Conservation (phyloP, 495 filamentous ascomycete genomes). For the Penicillium cataractarum region DNA sequence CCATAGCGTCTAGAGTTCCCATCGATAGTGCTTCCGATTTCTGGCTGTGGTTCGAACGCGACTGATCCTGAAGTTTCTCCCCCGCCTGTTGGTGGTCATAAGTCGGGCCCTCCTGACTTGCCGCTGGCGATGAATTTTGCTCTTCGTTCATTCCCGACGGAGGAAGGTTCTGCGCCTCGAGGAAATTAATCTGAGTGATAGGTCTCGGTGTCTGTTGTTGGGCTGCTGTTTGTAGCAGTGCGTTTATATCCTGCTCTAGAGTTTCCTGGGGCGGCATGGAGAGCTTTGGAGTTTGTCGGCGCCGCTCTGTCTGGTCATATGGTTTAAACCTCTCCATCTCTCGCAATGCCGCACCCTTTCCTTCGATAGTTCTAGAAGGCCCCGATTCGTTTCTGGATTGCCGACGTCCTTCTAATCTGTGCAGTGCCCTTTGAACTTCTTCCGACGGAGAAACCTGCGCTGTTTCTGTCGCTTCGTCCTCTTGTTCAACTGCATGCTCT, state of each 20-base stretch:
- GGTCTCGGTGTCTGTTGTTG: conserved; percentile 5
- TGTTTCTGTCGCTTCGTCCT: conserved; percentile 7
- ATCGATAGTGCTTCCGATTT: background rate
- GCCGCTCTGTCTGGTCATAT: conserved; percentile 13
- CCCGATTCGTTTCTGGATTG: background rate
- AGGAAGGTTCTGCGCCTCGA: conserved; percentile 6
- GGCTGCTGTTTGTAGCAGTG: conserved; percentile 5
- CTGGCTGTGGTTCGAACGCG: conserved; percentile 1
- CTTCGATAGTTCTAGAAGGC: conserved; percentile 4
- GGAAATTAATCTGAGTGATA: conserved; percentile 13
- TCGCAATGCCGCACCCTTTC: conserved; percentile 9
- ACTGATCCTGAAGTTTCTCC: conserved; percentile 1
- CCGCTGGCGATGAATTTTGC: background rate
- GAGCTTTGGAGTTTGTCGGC: conserved; percentile 1
- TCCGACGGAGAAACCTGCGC: background rate
- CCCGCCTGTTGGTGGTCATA: conserved; percentile 3
- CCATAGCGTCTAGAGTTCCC: background rate
- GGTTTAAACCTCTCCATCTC: conserved; percentile 8
- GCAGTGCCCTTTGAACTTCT: conserved; percentile 9
- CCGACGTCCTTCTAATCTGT: conserved; percentile 9
- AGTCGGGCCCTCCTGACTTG: conserved; percentile 4
- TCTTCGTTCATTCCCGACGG: conserved; percentile 4
- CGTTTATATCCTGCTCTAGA: conserved; percentile 15
- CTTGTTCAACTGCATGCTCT: conserved; percentile 7
- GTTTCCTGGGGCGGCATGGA: conserved; percentile 8